phyloP scores from a whole-genome alignment of 352 stramenopile genomes.

The Aphanomyces stellatus region DNA sequence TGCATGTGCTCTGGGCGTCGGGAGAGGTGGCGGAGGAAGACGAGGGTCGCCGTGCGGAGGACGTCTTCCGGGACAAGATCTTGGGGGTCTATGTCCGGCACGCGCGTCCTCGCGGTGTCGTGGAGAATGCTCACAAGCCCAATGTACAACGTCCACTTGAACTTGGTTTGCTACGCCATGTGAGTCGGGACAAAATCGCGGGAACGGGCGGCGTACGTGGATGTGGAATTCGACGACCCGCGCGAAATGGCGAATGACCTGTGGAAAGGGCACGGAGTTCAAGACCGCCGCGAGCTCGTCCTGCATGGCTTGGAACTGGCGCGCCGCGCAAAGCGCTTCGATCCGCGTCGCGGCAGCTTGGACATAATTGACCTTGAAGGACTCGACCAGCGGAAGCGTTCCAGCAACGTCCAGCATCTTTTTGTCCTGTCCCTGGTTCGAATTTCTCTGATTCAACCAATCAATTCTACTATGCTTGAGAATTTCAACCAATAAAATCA shows the following conservation, averaged over 20 bases:
- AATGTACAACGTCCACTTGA: not conserved
- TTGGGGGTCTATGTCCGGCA: not conserved
- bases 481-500: constrained; percentile 2
- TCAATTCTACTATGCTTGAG: not conserved
- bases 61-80: not conserved
- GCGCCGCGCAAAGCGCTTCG: not conserved
- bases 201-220: not conserved
- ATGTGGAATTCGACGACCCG: not conserved
- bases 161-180: not conserved
- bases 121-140: not conserved
- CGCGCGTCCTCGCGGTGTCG: not conserved
- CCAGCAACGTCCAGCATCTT: too few relatives aligned
- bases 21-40: not conserved
- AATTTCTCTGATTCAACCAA: too few relatives aligned
- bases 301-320: not conserved
- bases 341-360: not conserved
- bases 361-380: not conserved
- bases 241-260: not conserved
- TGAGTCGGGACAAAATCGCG: not conserved
- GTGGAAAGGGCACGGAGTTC: not conserved
- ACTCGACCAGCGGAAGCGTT: not conserved
- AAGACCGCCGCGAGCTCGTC: not conserved
- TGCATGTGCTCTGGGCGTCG: not conserved
- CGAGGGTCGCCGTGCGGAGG: not conserved
- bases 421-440: too few relatives aligned